Evolutionary conservation across 1,139 yeast species (phyloP).

Genomic region (Candida frijolesensis): DNA sequence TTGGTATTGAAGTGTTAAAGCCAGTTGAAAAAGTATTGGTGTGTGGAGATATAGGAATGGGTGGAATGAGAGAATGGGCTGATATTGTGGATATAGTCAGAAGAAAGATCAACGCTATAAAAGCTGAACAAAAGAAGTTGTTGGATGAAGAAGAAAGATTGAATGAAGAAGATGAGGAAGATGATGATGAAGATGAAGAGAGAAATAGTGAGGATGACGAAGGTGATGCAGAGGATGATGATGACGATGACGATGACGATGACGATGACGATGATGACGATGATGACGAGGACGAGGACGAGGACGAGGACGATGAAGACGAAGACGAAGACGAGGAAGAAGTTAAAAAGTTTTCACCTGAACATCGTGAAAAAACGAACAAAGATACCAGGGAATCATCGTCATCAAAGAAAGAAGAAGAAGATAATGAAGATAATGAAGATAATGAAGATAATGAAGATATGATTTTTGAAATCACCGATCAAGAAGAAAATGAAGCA

Average conservation of each 20-base stretch:
- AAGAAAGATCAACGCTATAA: slow-evolving; percentile 45
- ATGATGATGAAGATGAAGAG: slow-evolving; percentile 33
- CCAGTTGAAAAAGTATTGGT: slow-evolving; percentile 94
- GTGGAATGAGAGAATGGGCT: slow-evolving; percentile 98
- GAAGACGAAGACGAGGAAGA: slow-evolving; percentile 5
- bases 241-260: slow-evolving; percentile 32
- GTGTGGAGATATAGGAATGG: slow-evolving; percentile 97
- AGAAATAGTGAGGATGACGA: slow-evolving; percentile 32
- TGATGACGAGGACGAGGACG: slow-evolving; percentile 14
- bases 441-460: slow-evolving; percentile 24
- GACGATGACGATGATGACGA: slow-evolving; percentile 23
- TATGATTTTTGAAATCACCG: slow-evolving; percentile 39
- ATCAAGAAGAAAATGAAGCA: slow-evolving; percentile 17
- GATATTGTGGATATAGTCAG: slow-evolving; percentile 84
- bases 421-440: too few relatives aligned
- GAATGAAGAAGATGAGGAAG: slow-evolving; percentile 41
- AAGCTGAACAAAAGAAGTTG: slow-evolving; percentile 26
- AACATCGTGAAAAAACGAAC: not conserved
- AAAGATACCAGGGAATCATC: slow-evolving; percentile 4
- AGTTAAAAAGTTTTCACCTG: slow-evolving; percentile 4
- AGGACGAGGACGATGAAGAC: slow-evolving; percentile 7
- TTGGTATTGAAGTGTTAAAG: slow-evolving; percentile 72
- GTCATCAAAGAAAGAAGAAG: slow-evolving; percentile 2
- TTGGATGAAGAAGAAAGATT: slow-evolving; percentile 39
- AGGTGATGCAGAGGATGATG: slow-evolving; percentile 31